These are phyloP conservation scores for Peterozyma xylosa DNA, from an alignment of 805 yeast species.

Conservation along the genomic window DNA sequence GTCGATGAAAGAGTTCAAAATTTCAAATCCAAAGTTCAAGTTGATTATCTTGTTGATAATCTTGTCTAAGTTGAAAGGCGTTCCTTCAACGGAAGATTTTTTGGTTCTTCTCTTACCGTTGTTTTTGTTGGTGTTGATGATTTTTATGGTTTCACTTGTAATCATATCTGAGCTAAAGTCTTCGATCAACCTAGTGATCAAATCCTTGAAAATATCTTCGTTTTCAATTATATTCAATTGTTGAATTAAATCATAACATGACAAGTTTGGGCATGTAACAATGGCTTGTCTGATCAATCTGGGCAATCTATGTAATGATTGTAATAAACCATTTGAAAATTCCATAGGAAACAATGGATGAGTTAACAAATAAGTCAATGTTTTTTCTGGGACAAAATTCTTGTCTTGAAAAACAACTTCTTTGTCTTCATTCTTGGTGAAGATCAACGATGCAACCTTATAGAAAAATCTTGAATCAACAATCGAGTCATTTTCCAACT, in stretches of 20 bases:
- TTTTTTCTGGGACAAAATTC: constrained; percentile 42
- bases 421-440: constrained; percentile 18
- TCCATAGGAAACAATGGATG: constrained; percentile 79
- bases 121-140: constrained; percentile 21
- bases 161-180: constrained; percentile 59
- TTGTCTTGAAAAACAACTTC: constrained; percentile 16
- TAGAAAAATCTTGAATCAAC: constrained; percentile 53
- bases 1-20: constrained; percentile 62
- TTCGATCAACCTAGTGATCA: constrained; percentile 55
- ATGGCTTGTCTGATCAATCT: constrained; percentile 75
- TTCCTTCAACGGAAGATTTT: constrained; percentile 18
- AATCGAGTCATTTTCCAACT: constrained; percentile 57
- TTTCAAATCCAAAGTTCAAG: constrained; percentile 46
- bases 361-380: constrained; percentile 69
- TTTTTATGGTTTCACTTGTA: constrained; percentile 35
- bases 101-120: constrained; percentile 5
- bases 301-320: constrained; percentile 41
- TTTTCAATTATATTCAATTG: constrained; percentile 52
- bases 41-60: constrained; percentile 37
- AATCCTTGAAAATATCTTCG: constrained; percentile 61
- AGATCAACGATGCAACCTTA: constrained; percentile 33
- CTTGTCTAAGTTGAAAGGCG: constrained; percentile 28
- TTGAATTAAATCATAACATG: constrained; percentile 52
- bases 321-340: constrained; percentile 47
- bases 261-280: constrained; percentile 66